Evolutionary conservation across 2,329 filamentous ascomycete species (phyloP).

Genomic region (Cladophialophora exuberans): DNA sequence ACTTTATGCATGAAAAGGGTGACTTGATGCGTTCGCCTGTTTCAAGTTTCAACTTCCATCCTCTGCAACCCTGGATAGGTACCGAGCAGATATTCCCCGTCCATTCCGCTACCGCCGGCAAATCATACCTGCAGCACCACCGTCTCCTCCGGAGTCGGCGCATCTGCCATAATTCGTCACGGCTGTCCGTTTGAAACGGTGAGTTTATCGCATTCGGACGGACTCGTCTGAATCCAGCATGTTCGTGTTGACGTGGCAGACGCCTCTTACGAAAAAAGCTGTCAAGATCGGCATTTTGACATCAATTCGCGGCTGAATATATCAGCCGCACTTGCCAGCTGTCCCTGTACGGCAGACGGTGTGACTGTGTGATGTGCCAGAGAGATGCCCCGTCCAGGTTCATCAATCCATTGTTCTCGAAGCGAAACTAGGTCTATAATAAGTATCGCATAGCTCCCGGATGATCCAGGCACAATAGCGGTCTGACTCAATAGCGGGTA

Average conservation of each 20-base stretch:
- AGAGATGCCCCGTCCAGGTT: too few species aligned
- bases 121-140: slow-evolving; percentile 2
- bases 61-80: background rate
- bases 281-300: slow-evolving; percentile 7
- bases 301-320: background rate
- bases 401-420: too few species aligned
- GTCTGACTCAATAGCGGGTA: too few species aligned
- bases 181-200: background rate
- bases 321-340: background rate
- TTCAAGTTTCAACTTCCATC: slow-evolving; percentile 3
- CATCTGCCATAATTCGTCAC: slow-evolving; percentile 1
- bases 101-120: slow-evolving; percentile 2
- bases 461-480: too few species aligned
- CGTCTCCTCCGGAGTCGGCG: slow-evolving; percentile 6
- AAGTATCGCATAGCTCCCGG: too few species aligned
- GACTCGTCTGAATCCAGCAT: background rate
- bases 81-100: too few species aligned
- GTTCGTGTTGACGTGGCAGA: background rate
- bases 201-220: background rate
- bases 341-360: too few species aligned
- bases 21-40: background rate
- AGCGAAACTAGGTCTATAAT: too few species aligned
- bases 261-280: background rate
- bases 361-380: too few species aligned
- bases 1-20: slow-evolving; percentile 3